phyloP scores from a whole-genome alignment of 1,139 yeast genomes.

The Protomyces inundatus region DNA sequence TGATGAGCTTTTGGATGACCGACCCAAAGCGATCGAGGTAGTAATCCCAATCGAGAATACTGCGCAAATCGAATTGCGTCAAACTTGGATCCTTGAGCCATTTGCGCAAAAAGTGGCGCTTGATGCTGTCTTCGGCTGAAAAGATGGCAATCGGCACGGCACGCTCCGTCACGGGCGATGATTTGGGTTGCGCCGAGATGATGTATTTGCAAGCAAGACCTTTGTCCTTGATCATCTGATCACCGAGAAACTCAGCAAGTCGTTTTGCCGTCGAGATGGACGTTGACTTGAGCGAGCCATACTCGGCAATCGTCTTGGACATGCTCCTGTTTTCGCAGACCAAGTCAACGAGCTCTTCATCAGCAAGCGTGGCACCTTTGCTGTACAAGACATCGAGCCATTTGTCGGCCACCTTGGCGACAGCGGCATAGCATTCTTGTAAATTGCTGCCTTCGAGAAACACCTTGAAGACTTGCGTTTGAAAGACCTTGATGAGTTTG shows the following conservation, averaged over 20 bases:
- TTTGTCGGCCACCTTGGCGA: constrained; percentile 86
- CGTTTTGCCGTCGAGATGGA: constrained; percentile 93
- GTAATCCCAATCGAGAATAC: constrained; percentile 88
- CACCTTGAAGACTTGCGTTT: constrained; percentile 85
- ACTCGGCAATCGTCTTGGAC: constrained; percentile 87
- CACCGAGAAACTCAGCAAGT: constrained; percentile 92
- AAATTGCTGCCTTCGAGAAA: constrained; percentile 79
- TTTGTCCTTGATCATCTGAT: constrained; percentile 92
- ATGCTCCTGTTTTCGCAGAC: constrained; percentile 95
- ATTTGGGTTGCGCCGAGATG: constrained; percentile 75
- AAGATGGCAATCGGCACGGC: constrained; percentile 96
- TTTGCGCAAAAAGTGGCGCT: constrained; percentile 62
- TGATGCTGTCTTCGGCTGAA: constrained; percentile 65
- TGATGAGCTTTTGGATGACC: constrained; percentile 87
- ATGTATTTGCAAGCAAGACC: constrained; percentile 94
- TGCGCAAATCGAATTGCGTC: constrained; percentile 81
- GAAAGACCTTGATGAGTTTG: constrained; percentile 88
- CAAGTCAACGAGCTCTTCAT: constrained; percentile 86
- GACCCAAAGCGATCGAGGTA: constrained; percentile 88
- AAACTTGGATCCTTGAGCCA: constrained; percentile 82
- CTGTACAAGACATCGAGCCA: constrained; percentile 94
- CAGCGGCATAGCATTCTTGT: constrained; percentile 78
- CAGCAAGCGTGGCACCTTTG: constrained; percentile 80
- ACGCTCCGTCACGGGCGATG: constrained; percentile 90
- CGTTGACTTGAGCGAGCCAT: constrained; percentile 85